A percentile compares a stretch with the other conserved stretches of the same genome.
phyloP scores from a whole-genome alignment of 2,329 filamentous ascomycete genomes.

The Aspergillus sp. region DNA sequence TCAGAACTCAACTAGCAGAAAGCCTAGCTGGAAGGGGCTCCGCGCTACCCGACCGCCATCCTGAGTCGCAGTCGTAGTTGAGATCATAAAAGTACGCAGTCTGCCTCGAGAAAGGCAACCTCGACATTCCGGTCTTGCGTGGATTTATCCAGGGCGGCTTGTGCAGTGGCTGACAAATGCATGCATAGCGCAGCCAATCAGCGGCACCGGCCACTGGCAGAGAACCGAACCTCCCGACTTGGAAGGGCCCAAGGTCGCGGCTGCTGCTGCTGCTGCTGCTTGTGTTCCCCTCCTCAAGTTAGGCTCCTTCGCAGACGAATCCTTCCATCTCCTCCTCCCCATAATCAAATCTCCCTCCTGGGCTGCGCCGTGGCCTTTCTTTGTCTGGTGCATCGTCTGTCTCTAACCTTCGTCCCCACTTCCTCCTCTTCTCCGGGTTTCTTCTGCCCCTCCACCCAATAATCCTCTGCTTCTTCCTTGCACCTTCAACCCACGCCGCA shows the following conservation, averaged over 20 bases:
- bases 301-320: conserved; percentile 1
- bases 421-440: conserved; percentile 6
- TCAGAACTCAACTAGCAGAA: conserved; percentile 10
- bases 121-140: neutral
- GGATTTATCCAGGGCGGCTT: neutral
- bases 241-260: too few species aligned
- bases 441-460: conserved; percentile 15
- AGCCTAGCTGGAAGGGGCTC: conserved; percentile 9
- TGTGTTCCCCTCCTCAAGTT: neutral
- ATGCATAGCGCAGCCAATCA: conserved; percentile 16
- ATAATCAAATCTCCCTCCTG: conserved; percentile 4
- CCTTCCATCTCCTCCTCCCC: conserved; percentile 1
- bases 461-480: conserved; percentile 11
- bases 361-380: conserved; percentile 8
- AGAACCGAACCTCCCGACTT: too few species aligned
- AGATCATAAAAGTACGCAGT: neutral
- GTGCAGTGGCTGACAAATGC: conserved; percentile 8
- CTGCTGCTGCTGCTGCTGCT: neutral
- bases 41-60: conserved; percentile 19
- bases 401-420: conserved; percentile 11
- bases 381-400: conserved; percentile 14
- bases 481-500: conserved; percentile 7
- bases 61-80: neutral
- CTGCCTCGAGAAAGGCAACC: neutral
- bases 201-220: neutral